Conservation (phyloP, 2,329 filamentous ascomycete species). For the Penicillium sp. region DNA sequence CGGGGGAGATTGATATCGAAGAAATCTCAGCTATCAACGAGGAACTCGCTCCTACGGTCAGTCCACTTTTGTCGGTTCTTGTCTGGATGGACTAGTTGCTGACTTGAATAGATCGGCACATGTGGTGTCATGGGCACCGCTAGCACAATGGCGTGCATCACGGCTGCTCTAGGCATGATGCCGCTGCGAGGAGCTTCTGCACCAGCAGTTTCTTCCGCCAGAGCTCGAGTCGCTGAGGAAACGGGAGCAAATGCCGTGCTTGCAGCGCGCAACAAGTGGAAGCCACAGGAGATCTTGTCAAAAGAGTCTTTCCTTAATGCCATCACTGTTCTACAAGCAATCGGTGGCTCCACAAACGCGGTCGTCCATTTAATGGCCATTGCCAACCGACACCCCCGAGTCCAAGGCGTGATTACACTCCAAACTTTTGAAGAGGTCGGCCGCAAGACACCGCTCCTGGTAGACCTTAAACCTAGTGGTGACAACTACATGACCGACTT, state of each 20-base stretch:
- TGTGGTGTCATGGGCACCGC: constrained; percentile 65
- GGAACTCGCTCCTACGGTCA: constrained; percentile 71
- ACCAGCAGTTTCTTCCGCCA: constrained; percentile 58
- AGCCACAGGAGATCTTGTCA: constrained; percentile 51
- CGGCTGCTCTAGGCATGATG: constrained; percentile 59
- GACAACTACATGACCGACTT: constrained; percentile 62
- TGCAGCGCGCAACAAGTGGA: constrained; percentile 44
- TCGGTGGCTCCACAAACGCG: constrained; percentile 62
- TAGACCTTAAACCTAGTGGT: constrained; percentile 60
- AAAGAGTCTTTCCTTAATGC: constrained; percentile 58
- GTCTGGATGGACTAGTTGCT: neutral
- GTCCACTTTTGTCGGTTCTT: constrained; percentile 25
- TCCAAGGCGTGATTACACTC: constrained; percentile 52
- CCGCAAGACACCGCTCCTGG: constrained; percentile 51
- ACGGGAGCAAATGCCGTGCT: constrained; percentile 57
- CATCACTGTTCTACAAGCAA: constrained; percentile 58
- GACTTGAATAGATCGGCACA: constrained; percentile 48
- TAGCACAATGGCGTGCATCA: constrained; percentile 62
- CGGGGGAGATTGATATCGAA: constrained; percentile 70
- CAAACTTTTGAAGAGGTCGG: constrained; percentile 56
- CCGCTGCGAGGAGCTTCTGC: constrained; percentile 58
- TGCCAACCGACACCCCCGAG: constrained; percentile 56
- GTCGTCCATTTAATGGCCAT: constrained; percentile 61
- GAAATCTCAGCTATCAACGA: constrained; percentile 74
- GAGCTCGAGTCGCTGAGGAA: constrained; percentile 59